A percentile compares a stretch with the other conserved stretches of the same genome.
These are phyloP conservation scores for Flueggea neowawraea DNA, from an alignment of 441 rosid genomes.

Conservation along the genomic window DNA sequence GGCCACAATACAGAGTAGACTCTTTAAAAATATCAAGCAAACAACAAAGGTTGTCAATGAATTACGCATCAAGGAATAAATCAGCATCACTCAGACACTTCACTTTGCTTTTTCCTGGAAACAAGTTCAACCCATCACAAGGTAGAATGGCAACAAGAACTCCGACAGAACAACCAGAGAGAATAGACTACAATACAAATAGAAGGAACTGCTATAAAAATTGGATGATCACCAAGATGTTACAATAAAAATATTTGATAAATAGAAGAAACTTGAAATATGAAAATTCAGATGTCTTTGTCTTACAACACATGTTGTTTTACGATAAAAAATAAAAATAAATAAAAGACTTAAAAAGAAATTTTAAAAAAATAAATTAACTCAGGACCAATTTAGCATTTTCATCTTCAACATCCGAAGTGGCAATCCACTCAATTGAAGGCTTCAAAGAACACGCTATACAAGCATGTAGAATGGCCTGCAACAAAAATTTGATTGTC, in stretches of 20 bases:
- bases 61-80: constrained; percentile 81
- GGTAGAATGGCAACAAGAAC: constrained; percentile 81
- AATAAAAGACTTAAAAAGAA: too few relatives aligned
- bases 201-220: neutral
- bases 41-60: constrained; percentile 7
- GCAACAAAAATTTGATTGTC: too few relatives aligned
- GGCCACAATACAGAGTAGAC: neutral
- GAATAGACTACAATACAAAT: constrained; percentile 58
- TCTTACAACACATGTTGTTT: too few relatives aligned
- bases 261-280: too few relatives aligned
- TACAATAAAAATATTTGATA: too few relatives aligned
- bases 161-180: constrained; percentile 94
- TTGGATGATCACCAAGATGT: too few relatives aligned
- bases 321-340: too few relatives aligned
- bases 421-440: constrained; percentile 83
- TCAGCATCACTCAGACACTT: constrained; percentile 97
- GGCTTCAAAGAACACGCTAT: constrained; percentile 64
- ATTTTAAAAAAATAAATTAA: too few relatives aligned
- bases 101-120: constrained; percentile 51
- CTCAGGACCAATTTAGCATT: constrained; percentile 43
- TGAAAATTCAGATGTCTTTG: too few relatives aligned
- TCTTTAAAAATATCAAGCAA: neutral
- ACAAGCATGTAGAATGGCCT: constrained; percentile 95
- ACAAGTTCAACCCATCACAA: constrained; percentile 72
- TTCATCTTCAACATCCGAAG: constrained; percentile 76